phyloP scores from a whole-genome alignment of 148 eudicot species.

The Euryodendron excelsum region DNA sequence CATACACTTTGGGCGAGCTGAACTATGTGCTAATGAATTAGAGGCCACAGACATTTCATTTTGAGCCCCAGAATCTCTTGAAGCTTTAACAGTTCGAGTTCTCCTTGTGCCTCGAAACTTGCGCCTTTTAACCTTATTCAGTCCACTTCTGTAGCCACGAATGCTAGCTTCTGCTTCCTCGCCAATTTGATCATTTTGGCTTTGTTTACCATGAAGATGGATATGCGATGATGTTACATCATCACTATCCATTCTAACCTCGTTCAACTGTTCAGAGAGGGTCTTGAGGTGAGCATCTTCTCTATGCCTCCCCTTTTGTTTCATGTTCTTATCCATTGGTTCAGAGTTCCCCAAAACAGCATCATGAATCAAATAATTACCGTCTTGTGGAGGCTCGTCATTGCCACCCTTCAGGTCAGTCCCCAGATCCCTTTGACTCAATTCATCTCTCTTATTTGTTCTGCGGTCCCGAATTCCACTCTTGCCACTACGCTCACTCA shows the following conservation, averaged over 20 bases:
- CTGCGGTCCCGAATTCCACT: conserved; percentile 34
- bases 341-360: conserved; percentile 39
- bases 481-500: conserved; percentile 48
- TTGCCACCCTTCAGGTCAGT: conserved; percentile 26
- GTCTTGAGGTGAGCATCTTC: conserved; percentile 43
- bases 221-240: conserved; percentile 61
- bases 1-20: conserved; percentile 32
- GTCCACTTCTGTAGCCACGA: conserved; percentile 46
- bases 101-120: conserved; percentile 70
- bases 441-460: conserved; percentile 44
- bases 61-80: conserved; percentile 42
- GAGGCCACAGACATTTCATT: conserved; percentile 79
- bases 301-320: conserved; percentile 34
- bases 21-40: conserved; percentile 66
- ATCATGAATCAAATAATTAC: conserved; percentile 30
- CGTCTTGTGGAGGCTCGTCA: conserved; percentile 31
- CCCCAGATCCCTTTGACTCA: conserved; percentile 28
- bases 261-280: conserved; percentile 62
- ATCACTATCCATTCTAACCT: conserved; percentile 50
- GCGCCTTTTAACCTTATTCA: conserved; percentile 59
- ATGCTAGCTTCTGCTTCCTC: conserved; percentile 47
- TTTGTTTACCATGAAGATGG: conserved; percentile 29
- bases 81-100: conserved; percentile 40
- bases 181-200: conserved; percentile 26
- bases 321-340: conserved; percentile 32